A percentile compares a stretch with the other conserved stretches of the same genome.
Conservation (phyloP, 805 yeast genomes). For the Candida boleticola region DNA sequence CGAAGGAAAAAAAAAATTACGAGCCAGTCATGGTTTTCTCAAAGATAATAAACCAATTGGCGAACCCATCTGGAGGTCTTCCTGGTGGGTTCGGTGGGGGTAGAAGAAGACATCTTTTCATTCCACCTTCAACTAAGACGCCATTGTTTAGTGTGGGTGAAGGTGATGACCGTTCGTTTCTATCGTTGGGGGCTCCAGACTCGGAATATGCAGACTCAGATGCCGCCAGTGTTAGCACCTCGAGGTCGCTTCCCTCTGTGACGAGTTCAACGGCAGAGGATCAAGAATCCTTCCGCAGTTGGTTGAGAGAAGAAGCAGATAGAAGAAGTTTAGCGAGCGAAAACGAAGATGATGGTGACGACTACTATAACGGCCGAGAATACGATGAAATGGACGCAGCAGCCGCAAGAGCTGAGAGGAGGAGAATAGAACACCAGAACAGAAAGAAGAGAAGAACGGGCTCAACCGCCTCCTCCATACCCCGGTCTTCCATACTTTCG, state of each 20-base stretch:
- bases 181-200: conserved; percentile 34
- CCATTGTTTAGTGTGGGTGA: conserved; percentile 43
- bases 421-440: not conserved
- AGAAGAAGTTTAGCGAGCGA: conserved; percentile 19
- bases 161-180: conserved; percentile 43
- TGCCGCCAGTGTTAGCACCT: conserved; percentile 39
- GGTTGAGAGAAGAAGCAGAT: conserved; percentile 44
- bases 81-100: conserved; percentile 28
- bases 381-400: not conserved
- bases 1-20: too few species aligned
- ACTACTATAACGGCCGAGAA: conserved; percentile 10
- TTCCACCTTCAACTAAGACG: conserved; percentile 43
- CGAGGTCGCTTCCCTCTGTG: conserved; percentile 42
- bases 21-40: conserved; percentile 45
- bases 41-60: conserved; percentile 36
- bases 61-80: conserved; percentile 35
- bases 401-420: not conserved
- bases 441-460: not conserved
- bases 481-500: conserved; percentile 1
- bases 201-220: conserved; percentile 32
- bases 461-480: conserved; percentile 4
- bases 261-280: conserved; percentile 33
- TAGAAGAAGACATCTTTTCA: conserved; percentile 38
- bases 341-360: conserved; percentile 13
- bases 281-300: conserved; percentile 40